Percentiles rank a stretch among this genome's conserved stretches.
These are phyloP conservation scores for Prototheca cutis DNA, from an alignment of 163 green algal genomes.

Conservation along the genomic window DNA sequence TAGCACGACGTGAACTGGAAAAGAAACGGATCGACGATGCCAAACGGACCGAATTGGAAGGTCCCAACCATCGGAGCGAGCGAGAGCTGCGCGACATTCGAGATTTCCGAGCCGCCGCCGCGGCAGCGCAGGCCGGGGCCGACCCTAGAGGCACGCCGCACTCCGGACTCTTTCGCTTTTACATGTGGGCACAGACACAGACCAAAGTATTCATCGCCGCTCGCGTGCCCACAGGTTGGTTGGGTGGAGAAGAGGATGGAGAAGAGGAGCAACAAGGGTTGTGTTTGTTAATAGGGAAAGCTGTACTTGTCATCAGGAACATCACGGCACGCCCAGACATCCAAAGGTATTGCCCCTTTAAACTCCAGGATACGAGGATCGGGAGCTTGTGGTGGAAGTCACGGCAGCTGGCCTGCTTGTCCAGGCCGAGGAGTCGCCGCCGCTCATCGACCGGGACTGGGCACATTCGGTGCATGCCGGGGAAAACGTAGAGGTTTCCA, in stretches of 20 bases:
- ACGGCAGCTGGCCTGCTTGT: constrained; percentile 26
- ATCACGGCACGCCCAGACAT: no score
- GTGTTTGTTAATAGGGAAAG: no score
- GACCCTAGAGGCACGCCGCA: constrained; percentile 21
- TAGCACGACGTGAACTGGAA: constrained; percentile 67
- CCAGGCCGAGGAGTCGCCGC: constrained; percentile 41
- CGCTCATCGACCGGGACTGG: constrained; percentile 48
- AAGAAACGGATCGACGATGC: constrained; percentile 65
- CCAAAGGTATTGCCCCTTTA: no score
- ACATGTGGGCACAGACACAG: constrained; percentile 68
- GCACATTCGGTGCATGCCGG: constrained; percentile 22
- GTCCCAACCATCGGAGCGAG: constrained; percentile 45
- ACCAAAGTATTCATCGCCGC: constrained; percentile 44
- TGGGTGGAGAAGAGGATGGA: neutral
- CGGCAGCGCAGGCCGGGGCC: constrained; percentile 2
- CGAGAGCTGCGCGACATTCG: constrained; percentile 39
- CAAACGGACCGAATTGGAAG: constrained; percentile 20
- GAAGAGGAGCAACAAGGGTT: neutral
- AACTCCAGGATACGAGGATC: constrained; percentile 45
- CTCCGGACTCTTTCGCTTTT: constrained; percentile 43
- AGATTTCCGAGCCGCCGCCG: constrained; percentile 36
- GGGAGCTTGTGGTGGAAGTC: constrained; percentile 46
- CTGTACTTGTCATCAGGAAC: no score
- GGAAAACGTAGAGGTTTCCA: constrained; percentile 32
- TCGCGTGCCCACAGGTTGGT: constrained; percentile 49